A percentile compares a stretch with the other conserved stretches of the same genome.
Conservation (phyloP, 768 basidiomycete species). For the Leccinum subgranulosum region DNA sequence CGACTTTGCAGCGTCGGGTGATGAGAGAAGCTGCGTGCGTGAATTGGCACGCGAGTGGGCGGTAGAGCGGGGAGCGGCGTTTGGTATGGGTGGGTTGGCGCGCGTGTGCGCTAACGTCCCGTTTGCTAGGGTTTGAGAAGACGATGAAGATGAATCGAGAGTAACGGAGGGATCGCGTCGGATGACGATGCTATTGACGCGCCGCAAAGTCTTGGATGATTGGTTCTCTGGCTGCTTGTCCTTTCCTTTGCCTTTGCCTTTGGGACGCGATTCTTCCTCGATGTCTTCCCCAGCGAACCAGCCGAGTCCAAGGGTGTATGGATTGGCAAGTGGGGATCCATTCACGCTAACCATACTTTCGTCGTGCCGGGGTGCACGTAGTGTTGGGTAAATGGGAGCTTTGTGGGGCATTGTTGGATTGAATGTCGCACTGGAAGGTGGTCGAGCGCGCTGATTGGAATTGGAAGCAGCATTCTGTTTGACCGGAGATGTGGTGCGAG, state of each 20-base stretch:
- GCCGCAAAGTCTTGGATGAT: constrained; percentile 23
- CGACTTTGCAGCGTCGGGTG: background rate
- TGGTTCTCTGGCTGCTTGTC: constrained; percentile 13
- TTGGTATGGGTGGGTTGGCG: background rate
- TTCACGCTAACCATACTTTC: constrained; percentile 81
- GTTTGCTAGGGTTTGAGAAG: constrained; percentile 19
- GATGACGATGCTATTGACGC: constrained; percentile 61
- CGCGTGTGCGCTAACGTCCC: constrained; percentile 18
- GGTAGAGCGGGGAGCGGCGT: background rate
- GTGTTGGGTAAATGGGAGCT: constrained; percentile 39
- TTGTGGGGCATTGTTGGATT: constrained; percentile 58
- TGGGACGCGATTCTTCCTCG: constrained; percentile 13
- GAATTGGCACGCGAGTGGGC: constrained; percentile 44
- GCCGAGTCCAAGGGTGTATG: constrained; percentile 61
- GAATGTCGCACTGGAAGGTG: constrained; percentile 66
- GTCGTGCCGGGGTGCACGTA: constrained; percentile 67
- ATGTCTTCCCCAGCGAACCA: constrained; percentile 47
- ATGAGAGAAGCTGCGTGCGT: constrained; percentile 19
- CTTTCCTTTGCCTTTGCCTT: constrained; percentile 25
- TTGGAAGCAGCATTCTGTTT: constrained; percentile 30
- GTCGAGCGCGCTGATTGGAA: constrained; percentile 29
- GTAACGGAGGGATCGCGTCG: constrained; percentile 53
- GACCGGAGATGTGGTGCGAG: constrained; percentile 50
- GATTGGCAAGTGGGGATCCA: constrained; percentile 79
- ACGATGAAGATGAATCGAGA: constrained; percentile 32